Base-by-base conservation (phyloP, 208 protist species). In the Trypanosoma vivax region DNA sequence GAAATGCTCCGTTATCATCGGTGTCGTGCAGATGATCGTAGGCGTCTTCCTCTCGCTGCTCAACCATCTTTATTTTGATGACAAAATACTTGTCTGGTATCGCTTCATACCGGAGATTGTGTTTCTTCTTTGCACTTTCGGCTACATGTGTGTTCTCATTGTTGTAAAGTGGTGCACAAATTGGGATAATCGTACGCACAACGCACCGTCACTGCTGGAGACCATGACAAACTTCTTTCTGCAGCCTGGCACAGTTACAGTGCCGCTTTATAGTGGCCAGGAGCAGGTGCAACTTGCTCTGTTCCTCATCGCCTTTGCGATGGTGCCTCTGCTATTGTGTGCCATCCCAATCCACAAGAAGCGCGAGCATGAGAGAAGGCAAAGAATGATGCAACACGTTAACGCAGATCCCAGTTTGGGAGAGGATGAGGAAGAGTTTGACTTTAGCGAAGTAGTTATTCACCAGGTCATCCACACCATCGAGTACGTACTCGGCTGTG, bases 381-480 rank as follows among this genome's bases (percentile, higher is more conserved):
- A 63, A 35, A 52, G 54, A 49, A 42, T 52, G 29, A 10, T 16
- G 6, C 33, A 5, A 13, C 19, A 23, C 31, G 1, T 28, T 33
- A 27, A 50, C 19, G 18, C 48, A 19, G 13, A 41, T 43, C 47
- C 41, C 9, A 46, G 40, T 30, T 63, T 78, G 29, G 63, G 69
- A n/a, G 72, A 81, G 21, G 76, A 79, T 18, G 77, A 80, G 33
- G 75, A 84, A 6, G 56, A 84, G 18, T 97, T 98, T 70, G 85
- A 95, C 35, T 85, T 99, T 42, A 73, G 79, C 49, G 97, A 99
- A 60, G 66, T 98, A 3, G 68, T 98, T 29, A 93, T 99, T 61
- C 83, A 99, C 57, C 92, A 99, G 70, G 66, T 97, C 25, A 99
- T 99, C 70, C 97, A 99, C 78, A 99, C 98, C 25, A 99, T 99